phyloP scores from a whole-genome alignment of 257 asterid species.

The Cordia subcordata region DNA sequence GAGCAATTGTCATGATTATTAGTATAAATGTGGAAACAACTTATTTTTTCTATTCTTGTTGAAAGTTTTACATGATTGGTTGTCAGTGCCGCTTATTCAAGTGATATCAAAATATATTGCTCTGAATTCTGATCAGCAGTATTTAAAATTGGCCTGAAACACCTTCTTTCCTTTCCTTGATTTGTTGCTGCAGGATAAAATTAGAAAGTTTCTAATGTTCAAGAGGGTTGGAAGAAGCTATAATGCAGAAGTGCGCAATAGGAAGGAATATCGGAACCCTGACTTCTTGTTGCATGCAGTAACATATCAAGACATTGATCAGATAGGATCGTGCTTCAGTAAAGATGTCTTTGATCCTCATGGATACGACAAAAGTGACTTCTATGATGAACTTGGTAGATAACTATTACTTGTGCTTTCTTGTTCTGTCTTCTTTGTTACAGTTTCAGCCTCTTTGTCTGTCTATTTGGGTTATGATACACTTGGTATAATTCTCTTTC shows the following conservation, averaged over 20 bases:
- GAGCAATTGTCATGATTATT: too few relatives aligned
- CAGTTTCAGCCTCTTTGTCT: not conserved
- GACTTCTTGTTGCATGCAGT: constrained; percentile 97
- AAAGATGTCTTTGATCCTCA: constrained; percentile 96
- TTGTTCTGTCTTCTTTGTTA: constrained; percentile 5
- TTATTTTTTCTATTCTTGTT: too few relatives aligned
- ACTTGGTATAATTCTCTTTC: too few relatives aligned
- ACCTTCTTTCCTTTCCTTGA: constrained; percentile 6
- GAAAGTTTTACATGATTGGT: too few relatives aligned
- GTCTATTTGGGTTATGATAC: not conserved
- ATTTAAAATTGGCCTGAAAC: constrained; percentile 6
- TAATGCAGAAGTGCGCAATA: constrained; percentile 91
- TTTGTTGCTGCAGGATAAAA: constrained; percentile 51
- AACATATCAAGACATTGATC: constrained; percentile 88
- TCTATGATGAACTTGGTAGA: constrained; percentile 87
- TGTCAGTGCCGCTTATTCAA: too few relatives aligned
- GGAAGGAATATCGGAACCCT: constrained; percentile 92
- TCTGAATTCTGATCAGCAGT: too few relatives aligned
- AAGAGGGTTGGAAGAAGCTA: constrained; percentile 81
- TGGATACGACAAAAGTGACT: constrained; percentile 90
- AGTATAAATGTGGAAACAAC: too few relatives aligned
- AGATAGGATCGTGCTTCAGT: constrained; percentile 90
- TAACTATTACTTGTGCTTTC: constrained; percentile 8
- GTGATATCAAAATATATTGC: too few relatives aligned
- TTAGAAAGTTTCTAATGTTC: constrained; percentile 58